Evolutionary conservation across 352 stramenopile species (phyloP).

Genomic region (Thraustochytrium striatum): DNA sequence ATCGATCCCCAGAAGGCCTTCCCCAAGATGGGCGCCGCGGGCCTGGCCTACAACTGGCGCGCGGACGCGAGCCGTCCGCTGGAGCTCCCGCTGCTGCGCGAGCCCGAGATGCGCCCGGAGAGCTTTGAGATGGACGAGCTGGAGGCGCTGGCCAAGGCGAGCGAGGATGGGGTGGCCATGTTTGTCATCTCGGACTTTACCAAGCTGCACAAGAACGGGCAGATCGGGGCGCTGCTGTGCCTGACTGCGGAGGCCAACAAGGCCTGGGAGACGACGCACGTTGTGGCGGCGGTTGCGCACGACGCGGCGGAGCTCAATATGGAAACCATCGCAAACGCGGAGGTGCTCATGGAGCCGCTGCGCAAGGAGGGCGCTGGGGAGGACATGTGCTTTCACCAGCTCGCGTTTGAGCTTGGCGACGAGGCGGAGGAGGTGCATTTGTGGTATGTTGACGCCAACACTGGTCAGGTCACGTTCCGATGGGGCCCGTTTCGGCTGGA

Average conservation of each 20-base stretch:
- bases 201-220: not conserved
- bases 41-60: slow-evolving; percentile 39
- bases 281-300: slow-evolving; percentile 1
- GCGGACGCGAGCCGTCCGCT: not conserved
- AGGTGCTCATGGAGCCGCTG: slow-evolving; percentile 36
- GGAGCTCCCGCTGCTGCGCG: not conserved
- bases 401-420: not conserved
- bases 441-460: slow-evolving; percentile 32
- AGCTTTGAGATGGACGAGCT: slow-evolving; percentile 5
- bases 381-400: not conserved
- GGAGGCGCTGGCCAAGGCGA: not conserved
- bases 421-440: not conserved
- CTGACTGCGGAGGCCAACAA: not conserved
- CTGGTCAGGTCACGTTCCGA: not conserved
- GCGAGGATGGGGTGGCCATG: not conserved
- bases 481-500: slow-evolving; percentile 11
- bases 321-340: slow-evolving; percentile 2
- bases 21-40: slow-evolving; percentile 2
- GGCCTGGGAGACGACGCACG: not conserved
- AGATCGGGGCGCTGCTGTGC: slow-evolving; percentile 31
- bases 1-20: slow-evolving; percentile 2
- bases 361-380: not conserved
- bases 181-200: slow-evolving; percentile 20
- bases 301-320: not conserved
- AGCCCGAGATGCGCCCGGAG: not conserved